Conservation (phyloP, 768 basidiomycete genomes). For the Rhizopogon rudus region DNA sequence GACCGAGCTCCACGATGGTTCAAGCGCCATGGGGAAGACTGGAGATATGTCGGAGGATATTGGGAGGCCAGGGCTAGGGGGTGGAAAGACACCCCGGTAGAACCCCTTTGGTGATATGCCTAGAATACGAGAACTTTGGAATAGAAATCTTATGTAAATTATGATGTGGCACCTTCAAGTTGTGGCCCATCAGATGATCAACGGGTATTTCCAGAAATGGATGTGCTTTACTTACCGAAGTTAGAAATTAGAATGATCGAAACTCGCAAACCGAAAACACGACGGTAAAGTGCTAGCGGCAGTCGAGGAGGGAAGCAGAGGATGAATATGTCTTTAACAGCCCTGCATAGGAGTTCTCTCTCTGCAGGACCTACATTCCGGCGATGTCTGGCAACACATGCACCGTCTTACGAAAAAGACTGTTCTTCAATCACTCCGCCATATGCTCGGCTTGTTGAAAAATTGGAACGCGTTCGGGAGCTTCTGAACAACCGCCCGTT, state of each 20-base stretch:
- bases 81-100: slow-evolving; percentile 50
- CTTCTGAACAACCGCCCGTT: slow-evolving; percentile 72
- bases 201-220: neutral
- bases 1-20: slow-evolving; percentile 75
- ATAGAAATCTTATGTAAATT: neutral
- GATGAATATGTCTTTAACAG: slow-evolving; percentile 15
- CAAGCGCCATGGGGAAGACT: slow-evolving; percentile 60
- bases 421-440: slow-evolving; percentile 81
- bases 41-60: slow-evolving; percentile 75
- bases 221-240: neutral
- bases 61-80: slow-evolving; percentile 70
- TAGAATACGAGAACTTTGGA: neutral
- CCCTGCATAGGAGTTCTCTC: slow-evolving; percentile 14
- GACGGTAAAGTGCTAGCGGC: neutral
- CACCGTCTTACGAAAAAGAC: slow-evolving; percentile 44
- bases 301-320: neutral
- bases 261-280: neutral
- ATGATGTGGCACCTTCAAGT: neutral
- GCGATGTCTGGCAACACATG: slow-evolving; percentile 35
- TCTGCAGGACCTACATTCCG: slow-evolving; percentile 16
- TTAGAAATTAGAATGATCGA: neutral
- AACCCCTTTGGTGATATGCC: slow-evolving; percentile 57
- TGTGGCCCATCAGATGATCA: too few species aligned
- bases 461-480: slow-evolving; percentile 62
- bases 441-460: slow-evolving; percentile 65